phyloP scores from a whole-genome alignment of 169 alveolate species.

The Plasmodium chabaudi region DNA sequence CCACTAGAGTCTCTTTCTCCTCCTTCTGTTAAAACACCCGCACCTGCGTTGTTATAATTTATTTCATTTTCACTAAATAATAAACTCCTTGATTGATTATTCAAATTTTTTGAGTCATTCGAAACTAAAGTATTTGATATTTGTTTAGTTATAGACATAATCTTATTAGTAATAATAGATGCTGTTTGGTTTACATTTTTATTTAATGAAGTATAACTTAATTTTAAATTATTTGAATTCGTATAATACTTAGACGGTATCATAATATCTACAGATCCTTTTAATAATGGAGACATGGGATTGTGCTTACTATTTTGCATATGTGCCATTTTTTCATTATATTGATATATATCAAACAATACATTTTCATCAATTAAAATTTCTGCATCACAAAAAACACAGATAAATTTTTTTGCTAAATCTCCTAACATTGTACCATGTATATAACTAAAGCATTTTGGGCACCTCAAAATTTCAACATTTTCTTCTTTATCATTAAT shows the following conservation, averaged over 20 bases:
- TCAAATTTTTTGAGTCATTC: slow-evolving; percentile 18
- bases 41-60: not conserved
- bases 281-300: slow-evolving; percentile 75
- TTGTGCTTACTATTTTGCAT: slow-evolving; percentile 10
- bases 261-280: slow-evolving; percentile 83
- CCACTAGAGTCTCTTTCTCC: not conserved
- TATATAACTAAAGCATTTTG: slow-evolving; percentile 80
- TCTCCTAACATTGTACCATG: slow-evolving; percentile 81
- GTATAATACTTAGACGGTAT: slow-evolving; percentile 80
- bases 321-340: slow-evolving; percentile 60
- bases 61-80: not conserved
- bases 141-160: slow-evolving; percentile 62
- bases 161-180: slow-evolving; percentile 67
- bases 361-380: slow-evolving; percentile 77
- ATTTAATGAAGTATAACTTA: slow-evolving; percentile 43
- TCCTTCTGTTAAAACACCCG: not conserved
- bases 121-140: slow-evolving; percentile 52
- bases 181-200: slow-evolving; percentile 67
- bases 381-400: slow-evolving; percentile 82
- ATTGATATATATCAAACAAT: slow-evolving; percentile 47
- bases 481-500: slow-evolving; percentile 76
- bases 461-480: slow-evolving; percentile 82
- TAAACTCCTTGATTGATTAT: not conserved
- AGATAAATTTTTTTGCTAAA: slow-evolving; percentile 54
- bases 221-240: slow-evolving; percentile 25